Base-by-base conservation (phyloP, 805 yeast species). In the Kodamaea kaohsiungensis region DNA sequence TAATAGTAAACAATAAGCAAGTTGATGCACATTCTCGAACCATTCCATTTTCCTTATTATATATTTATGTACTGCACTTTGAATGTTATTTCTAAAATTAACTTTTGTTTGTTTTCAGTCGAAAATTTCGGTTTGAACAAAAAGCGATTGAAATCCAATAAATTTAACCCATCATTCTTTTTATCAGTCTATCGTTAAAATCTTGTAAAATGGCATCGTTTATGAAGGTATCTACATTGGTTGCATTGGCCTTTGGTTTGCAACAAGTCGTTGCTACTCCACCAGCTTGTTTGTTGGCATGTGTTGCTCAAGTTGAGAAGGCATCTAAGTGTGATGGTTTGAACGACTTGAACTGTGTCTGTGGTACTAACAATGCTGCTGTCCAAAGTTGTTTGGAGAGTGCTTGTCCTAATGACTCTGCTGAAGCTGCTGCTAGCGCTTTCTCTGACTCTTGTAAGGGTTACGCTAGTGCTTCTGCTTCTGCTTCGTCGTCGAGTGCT, bases 211-310 rank as follows among this genome's bases (percentile, higher is more conserved):
- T 55, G 56, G 54, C 56, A 30, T 49, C 59, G 37, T 38, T 58
- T 50, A 61, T 63, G 53, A 66, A 59, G 49, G 58, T 59, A 61
- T 57, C 74, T 46, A 59, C 67, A 37, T 60, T 65, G 46, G 60
- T 68, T 49, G 71, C 71, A 22, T 61, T 77, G 55, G 76, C 79
- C 51, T 69, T 80, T 30, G 68, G 72, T 56, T 62, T 77, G 54
- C 73, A 81, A 19, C 64, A 77, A 33, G 61, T 51, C 27, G 79
- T 80, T 30, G 81, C 84, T 46, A 86, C 89, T 52, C 95, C 97
- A 50, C 97, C 97, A 56, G 97, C 97, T 39, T 91, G 97, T 78
- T 75, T 91, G 61, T 78, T 91, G 69, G 96, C 96, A 42, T 91
- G 97, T 82, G 93, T 89, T 55, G 81, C 90, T 54, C 79, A 83